phyloP scores from a whole-genome alignment of 768 basidiomycete genomes.

The Postia placenta region DNA sequence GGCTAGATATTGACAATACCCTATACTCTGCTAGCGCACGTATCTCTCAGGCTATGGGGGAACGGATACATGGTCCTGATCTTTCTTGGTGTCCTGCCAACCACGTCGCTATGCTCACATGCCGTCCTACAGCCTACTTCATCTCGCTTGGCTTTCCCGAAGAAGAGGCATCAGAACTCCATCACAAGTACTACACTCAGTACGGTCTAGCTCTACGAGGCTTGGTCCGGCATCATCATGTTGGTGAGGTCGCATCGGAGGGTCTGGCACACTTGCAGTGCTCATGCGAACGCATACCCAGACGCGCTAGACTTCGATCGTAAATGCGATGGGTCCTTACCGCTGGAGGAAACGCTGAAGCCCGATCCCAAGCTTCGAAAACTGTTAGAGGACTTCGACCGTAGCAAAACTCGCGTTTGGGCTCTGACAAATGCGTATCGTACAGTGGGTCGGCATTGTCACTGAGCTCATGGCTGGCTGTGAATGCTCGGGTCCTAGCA shows the following conservation, averaged over 20 bases:
- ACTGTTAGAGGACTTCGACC: constrained; percentile 75
- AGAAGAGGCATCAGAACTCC: constrained; percentile 63
- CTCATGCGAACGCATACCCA: constrained; percentile 18
- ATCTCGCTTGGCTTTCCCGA: constrained; percentile 60
- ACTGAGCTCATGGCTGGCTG: background rate
- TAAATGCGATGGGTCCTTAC: constrained; percentile 79
- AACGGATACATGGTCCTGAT: constrained; percentile 62
- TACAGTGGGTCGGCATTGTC: constrained; percentile 36
- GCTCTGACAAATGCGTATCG: constrained; percentile 82
- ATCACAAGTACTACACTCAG: constrained; percentile 66
- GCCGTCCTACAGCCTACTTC: constrained; percentile 56
- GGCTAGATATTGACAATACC: constrained; percentile 88
- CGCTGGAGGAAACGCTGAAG: constrained; percentile 72
- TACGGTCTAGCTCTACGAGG: constrained; percentile 84
- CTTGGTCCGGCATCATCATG: constrained; percentile 65
- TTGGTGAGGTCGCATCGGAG: constrained; percentile 39
- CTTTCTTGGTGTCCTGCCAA: background rate
- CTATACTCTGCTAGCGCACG: constrained; percentile 72
- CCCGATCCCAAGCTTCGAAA: constrained; percentile 56
- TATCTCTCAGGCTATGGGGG: constrained; percentile 75
- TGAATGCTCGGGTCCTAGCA: constrained; percentile 54
- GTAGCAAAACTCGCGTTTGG: constrained; percentile 74
- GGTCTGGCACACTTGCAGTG: background rate
- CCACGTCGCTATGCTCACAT: background rate
- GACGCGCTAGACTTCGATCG: constrained; percentile 82